These are phyloP conservation scores for Cornus suecica DNA, from an alignment of 148 eudicot genomes.

Conservation along the genomic window DNA sequence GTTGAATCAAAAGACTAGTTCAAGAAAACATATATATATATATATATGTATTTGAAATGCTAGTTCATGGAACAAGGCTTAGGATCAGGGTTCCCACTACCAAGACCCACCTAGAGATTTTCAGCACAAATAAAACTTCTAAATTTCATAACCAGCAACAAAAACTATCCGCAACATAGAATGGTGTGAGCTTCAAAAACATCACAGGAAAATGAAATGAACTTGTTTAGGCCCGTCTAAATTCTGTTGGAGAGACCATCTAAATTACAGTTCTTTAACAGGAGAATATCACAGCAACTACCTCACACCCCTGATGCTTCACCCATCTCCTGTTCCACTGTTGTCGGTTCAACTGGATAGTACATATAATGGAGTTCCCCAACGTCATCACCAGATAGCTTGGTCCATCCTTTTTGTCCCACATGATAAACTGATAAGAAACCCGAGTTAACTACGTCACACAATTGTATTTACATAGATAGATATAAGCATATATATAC, in stretches of 20 bases:
- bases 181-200: neutral
- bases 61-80: neutral
- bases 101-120: neutral
- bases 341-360: constrained; percentile 62
- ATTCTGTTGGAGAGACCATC: neutral
- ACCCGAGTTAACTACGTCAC: neutral
- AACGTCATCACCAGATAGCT: constrained; percentile 91
- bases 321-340: constrained; percentile 80
- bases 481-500: neutral
- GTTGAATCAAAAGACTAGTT: neutral
- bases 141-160: neutral
- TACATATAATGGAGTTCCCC: constrained; percentile 84
- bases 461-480: neutral
- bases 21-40: too few relatives aligned
- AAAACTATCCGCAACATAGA: neutral
- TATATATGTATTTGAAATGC: too few relatives aligned
- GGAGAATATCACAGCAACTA: neutral
- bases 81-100: neutral
- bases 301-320: constrained; percentile 48
- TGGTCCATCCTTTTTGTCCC: constrained; percentile 89
- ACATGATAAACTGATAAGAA: constrained; percentile 69
- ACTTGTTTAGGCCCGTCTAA: neutral
- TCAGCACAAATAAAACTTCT: neutral
- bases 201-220: neutral
- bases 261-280: neutral